These are phyloP conservation scores for Collybia mongolica DNA, from an alignment of 768 basidiomycete genomes.

Conservation along the genomic window DNA sequence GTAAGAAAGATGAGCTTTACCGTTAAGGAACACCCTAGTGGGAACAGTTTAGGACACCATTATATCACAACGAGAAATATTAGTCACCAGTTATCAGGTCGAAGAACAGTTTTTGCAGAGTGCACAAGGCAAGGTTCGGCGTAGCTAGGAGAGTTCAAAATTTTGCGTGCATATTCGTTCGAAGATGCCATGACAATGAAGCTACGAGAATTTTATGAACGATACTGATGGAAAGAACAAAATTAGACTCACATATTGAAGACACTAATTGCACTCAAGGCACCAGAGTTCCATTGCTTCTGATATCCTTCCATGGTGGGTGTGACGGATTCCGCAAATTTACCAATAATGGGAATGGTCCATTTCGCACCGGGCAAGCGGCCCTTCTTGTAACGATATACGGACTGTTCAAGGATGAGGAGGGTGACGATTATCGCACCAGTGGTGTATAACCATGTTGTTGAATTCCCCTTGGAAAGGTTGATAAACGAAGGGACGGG, in stretches of 20 bases:
- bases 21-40: constrained; percentile 93
- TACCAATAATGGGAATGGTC: constrained; percentile 98
- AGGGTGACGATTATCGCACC: constrained; percentile 67
- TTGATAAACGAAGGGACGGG: constrained; percentile 47
- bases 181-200: constrained; percentile 99
- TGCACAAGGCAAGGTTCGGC: constrained; percentile 95
- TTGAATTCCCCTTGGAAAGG: constrained; percentile 27
- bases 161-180: constrained; percentile 91
- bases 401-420: constrained; percentile 81
- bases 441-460: constrained; percentile 70
- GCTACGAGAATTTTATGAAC: constrained; percentile 39
- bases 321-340: constrained; percentile 89
- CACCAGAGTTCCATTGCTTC: constrained; percentile 88
- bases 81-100: constrained; percentile 81
- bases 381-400: constrained; percentile 88
- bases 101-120: constrained; percentile 84
- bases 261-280: constrained; percentile 86
- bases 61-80: neutral
- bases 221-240: constrained; percentile 1
- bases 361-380: constrained; percentile 84
- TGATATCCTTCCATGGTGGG: constrained; percentile 93
- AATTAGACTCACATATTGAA: constrained; percentile 85
- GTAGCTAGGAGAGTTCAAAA: constrained; percentile 89
- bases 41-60: neutral
- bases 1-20: constrained; percentile 92